Base-by-base conservation (phyloP, 2,329 filamentous ascomycete species). In the Colletotrichum viniferum region DNA sequence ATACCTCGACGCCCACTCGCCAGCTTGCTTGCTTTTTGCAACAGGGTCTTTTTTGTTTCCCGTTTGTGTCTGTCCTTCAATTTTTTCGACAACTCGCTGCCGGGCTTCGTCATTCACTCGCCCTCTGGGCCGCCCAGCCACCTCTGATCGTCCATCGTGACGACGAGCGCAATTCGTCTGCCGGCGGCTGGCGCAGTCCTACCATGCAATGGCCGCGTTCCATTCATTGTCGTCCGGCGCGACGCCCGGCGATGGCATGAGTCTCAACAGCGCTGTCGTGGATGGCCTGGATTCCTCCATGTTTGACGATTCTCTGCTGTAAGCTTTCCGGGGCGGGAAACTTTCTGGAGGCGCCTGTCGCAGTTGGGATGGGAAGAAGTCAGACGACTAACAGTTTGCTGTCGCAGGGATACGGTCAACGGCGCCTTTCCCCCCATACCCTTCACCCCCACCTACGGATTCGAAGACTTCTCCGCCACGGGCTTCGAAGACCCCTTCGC, bases 401-500 rank as follows among this genome's bases (percentile, higher is more conserved):
- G 36, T 69, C n/a, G 26, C 77, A 88, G 86, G 72, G 84, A 87
- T 75, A 85, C 84, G 72, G 86, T 88, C 72, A 86, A 87, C 77
- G 81, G 85, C 43, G 80, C 77, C 67, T 80, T 89, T 18, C 83
- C 85, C 55, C 79, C 84, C 7, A 80, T 90, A 52, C 88, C 90
- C 5, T 93, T 92, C 74, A 90, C 89, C 4, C 88, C 90, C 4
- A 85, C 87, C 6, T 93, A 92, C 84, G 91, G 93, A 77, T 89
- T 93, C 78, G 90, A 92, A 68, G 85, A 87, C 77, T 90, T 91
- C 78, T 88, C 90, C 65, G 88, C 88, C 52, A 24, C 73, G n/a
- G 92, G 91, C 8, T 93, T 93, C 80, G 92, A 93, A 81, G 92
- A 93, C 79, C 91, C 92, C 48, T 93, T 93, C 79, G 89, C 90